phyloP scores from a whole-genome alignment of 2,329 filamentous ascomycete species.

The Aureobasidium melanogenum region DNA sequence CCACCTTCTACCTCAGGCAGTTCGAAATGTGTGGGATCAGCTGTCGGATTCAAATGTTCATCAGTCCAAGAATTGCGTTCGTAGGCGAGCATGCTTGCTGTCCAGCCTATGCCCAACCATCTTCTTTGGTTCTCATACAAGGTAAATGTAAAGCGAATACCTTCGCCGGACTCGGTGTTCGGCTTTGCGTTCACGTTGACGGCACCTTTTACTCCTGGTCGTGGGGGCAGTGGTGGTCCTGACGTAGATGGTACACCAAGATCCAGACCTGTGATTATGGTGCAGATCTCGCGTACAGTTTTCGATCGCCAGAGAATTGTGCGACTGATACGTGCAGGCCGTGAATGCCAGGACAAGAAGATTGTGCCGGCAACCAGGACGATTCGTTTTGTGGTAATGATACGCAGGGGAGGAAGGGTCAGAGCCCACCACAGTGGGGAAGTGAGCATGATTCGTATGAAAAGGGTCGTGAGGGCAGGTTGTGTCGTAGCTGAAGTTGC shows the following conservation, averaged over 20 bases:
- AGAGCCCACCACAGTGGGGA: conserved; percentile 82
- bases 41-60: conserved; percentile 78
- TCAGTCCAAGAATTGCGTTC: conserved; percentile 91
- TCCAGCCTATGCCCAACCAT: conserved; percentile 95
- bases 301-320: conserved; percentile 85
- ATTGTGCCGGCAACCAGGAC: conserved; percentile 80
- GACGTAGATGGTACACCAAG: conserved; percentile 46
- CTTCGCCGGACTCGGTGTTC: conserved; percentile 42
- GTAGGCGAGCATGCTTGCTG: conserved; percentile 79
- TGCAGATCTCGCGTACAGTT: conserved; percentile 58
- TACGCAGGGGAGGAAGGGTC: conserved; percentile 69
- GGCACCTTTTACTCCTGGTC: conserved; percentile 35
- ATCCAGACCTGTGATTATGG: conserved; percentile 69
- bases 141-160: conserved; percentile 92
- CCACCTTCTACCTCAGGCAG: conserved; percentile 58
- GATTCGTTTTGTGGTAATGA: conserved; percentile 80
- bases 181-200: conserved; percentile 35
- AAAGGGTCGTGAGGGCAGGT: conserved; percentile 80
- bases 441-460: conserved; percentile 78
- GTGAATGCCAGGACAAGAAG: conserved; percentile 83
- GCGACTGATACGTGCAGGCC: conserved; percentile 73
- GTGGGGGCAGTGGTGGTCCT: conserved; percentile 30
- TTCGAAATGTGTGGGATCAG: conserved; percentile 63
- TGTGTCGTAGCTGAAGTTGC: conserved; percentile 86
- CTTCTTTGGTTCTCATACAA: conserved; percentile 93